Evolutionary conservation across 768 basidiomycete species (phyloP).

Genomic region (Chiua virens): DNA sequence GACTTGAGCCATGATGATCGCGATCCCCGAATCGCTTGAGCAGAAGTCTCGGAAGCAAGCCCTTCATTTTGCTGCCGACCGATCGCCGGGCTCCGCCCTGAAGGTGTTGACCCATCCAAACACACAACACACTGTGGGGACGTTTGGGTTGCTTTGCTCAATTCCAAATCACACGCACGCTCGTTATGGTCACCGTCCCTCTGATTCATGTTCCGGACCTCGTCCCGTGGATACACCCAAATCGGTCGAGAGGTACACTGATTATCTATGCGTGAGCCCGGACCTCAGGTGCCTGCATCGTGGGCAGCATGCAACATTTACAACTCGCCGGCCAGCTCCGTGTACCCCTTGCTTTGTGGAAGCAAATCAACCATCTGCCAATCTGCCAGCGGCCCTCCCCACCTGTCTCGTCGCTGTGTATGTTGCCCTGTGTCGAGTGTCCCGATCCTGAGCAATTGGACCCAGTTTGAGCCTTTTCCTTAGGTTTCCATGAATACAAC

Average conservation of each 20-base stretch:
- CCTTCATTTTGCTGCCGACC: constrained; percentile 25
- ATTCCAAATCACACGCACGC: too few relatives aligned
- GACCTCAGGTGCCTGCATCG: constrained; percentile 21
- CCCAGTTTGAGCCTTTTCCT: not conserved
- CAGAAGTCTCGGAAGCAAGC: constrained; percentile 13
- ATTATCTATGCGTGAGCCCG: constrained; percentile 11
- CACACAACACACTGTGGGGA: too few relatives aligned
- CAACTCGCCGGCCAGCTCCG: not conserved
- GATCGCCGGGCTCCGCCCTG: constrained; percentile 11
- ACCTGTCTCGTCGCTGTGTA: constrained; percentile 3
- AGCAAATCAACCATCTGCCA: constrained; percentile 6
- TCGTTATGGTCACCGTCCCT: not conserved
- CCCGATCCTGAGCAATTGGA: constrained; percentile 4
- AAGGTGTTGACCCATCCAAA: not conserved
- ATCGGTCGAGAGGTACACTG: not conserved
- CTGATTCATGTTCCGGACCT: not conserved
- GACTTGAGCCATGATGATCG: constrained; percentile 23
- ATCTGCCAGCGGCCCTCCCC: not conserved
- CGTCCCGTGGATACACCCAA: not conserved
- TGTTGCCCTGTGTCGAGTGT: not conserved
- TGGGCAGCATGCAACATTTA: not conserved
- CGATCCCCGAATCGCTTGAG: constrained; percentile 31
- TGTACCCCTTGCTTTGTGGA: not conserved
- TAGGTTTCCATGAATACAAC: constrained; percentile 18
- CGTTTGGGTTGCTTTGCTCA: too few relatives aligned